Conservation (phyloP, 306 rosid genomes). For the Calophaca sinica region DNA sequence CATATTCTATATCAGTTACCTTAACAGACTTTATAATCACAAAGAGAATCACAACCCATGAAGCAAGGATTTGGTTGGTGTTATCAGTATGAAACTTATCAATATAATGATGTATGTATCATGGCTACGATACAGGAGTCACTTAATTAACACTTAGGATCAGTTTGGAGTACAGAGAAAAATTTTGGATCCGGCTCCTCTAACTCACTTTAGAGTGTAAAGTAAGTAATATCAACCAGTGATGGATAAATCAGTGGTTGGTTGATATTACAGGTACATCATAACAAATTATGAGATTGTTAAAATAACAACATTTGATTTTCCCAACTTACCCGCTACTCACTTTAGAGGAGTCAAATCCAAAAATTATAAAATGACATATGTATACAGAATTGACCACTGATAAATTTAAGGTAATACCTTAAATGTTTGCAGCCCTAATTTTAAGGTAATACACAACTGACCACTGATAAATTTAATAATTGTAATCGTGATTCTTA, state of each 20-base stretch:
- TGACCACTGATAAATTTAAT: background rate
- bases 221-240: too few relatives aligned
- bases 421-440: background rate
- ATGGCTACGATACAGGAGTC: conserved; percentile 23
- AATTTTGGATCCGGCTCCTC: too few relatives aligned
- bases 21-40: conserved; percentile 21
- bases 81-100: conserved; percentile 24
- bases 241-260: too few relatives aligned
- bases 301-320: too few relatives aligned
- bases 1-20: conserved; percentile 37
- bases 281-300: too few relatives aligned
- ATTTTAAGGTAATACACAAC: conserved; percentile 1
- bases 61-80: conserved; percentile 37
- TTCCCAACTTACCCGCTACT: too few relatives aligned
- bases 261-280: too few relatives aligned
- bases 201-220: too few relatives aligned
- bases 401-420: background rate
- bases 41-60: conserved; percentile 33
- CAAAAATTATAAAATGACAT: background rate
- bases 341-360: too few relatives aligned
- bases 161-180: background rate
- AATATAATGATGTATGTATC: conserved; percentile 10
- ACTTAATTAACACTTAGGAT: background rate
- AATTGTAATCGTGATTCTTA: background rate
- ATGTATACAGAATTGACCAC: background rate